phyloP scores from a whole-genome alignment of 1,284 basidiomycete genomes.

The Ganoderma lucidum region DNA sequence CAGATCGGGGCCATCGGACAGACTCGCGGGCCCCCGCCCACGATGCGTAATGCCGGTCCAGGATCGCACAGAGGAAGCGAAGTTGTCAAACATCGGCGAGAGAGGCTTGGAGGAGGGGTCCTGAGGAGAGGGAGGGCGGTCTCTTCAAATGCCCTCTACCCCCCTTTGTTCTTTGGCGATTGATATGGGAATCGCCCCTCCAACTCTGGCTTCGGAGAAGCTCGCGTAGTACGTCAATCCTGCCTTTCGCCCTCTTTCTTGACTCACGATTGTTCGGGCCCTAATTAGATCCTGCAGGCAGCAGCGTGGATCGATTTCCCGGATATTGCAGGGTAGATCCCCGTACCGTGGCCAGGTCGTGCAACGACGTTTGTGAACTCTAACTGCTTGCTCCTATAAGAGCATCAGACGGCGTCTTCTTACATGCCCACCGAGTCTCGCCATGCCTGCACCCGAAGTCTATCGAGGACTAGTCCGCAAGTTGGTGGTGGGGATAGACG shows the following conservation, averaged over 20 bases:
- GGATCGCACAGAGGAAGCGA: background rate
- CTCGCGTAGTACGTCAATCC: background rate
- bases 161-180: background rate
- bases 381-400: background rate
- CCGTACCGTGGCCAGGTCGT: background rate
- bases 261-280: background rate
- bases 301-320: conserved; percentile 2
- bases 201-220: background rate
- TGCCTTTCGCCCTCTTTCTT: background rate
- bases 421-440: background rate
- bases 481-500: conserved; percentile 57
- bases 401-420: background rate
- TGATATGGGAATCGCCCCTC: background rate
- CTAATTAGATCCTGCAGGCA: background rate
- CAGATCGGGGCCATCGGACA: background rate
- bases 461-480: conserved; percentile 42
- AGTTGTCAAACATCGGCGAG: background rate
- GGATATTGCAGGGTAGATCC: background rate
- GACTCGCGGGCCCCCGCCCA: background rate
- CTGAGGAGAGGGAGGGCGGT: background rate
- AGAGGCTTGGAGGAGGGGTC: background rate
- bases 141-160: background rate
- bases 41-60: background rate
- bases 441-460: conserved; percentile 22
- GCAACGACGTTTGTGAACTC: background rate